Base-by-base conservation (phyloP, 23 red algal species). In the Rhodosorus marinus region DNA sequence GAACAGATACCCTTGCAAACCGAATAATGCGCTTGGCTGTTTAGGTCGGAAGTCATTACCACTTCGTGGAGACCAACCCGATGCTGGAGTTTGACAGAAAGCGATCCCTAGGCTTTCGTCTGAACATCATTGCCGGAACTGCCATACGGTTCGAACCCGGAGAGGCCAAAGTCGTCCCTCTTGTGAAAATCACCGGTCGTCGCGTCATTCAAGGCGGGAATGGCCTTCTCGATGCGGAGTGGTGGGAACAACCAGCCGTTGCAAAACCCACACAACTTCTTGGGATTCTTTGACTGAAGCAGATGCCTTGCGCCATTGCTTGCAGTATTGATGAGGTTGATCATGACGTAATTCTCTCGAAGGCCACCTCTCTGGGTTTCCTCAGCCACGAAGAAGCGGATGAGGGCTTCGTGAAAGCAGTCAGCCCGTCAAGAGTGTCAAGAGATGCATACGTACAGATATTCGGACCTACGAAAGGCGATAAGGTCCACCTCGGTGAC, bases 11-110 rank as follows among this genome's bases (percentile, higher is more conserved):
- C n/a, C n/a, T n/a, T n/a, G n/a, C n/a, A n/a, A n/a, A n/a, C n/a
- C n/a, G n/a, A n/a, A n/a, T n/a, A n/a, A n/a, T n/a, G n/a, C n/a
- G n/a, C n/a, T n/a, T n/a, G n/a, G n/a, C n/a, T n/a, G n/a, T n/a
- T n/a, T n/a, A n/a, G n/a, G 51, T 54, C 51, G 51, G 51, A 11
- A 32, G 19, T 15, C 51, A 54, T 54, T 54, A 40, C 33, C 51
- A 9, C 9, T 54, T 54, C 15, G 14, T 54, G 11, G 51, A 54
- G 33, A 29, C 34, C 14, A 54, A 54, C 34, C 11, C 11, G 33
- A 9, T 11, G 11, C 51, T 54, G 11, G 51, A 32, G 15, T 54
- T 54, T 15, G 51, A 54, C 33, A 11, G 51, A 11, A 9, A 11
- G 11, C 15, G 33, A 9, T 24, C 51, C 33, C 15, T 32, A 11